Evolutionary conservation across 495 filamentous ascomycete species (phyloP).

Genomic region (Aspergillus bridgeri): DNA sequence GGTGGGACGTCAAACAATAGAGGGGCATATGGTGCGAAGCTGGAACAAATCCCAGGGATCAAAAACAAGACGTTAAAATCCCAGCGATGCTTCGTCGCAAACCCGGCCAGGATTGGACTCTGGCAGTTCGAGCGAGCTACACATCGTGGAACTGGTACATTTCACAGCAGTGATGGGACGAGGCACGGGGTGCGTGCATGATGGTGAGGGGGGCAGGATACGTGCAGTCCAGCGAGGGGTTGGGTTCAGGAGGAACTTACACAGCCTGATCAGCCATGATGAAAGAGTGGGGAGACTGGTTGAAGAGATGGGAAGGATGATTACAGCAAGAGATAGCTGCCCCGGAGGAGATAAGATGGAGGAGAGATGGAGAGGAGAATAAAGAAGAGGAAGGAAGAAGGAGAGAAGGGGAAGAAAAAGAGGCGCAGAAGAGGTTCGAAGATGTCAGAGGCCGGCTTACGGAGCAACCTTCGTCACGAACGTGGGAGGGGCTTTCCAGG

Average conservation of each 20-base stretch:
- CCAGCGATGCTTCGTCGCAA: not conserved
- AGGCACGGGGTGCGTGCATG: not conserved
- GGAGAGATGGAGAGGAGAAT: slow-evolving; percentile 12
- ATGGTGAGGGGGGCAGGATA: slow-evolving; percentile 3
- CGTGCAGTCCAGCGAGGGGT: slow-evolving; percentile 9
- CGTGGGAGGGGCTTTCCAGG: slow-evolving; percentile 14
- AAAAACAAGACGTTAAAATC: too few relatives aligned
- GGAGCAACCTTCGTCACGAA: slow-evolving; percentile 47
- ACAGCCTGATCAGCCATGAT: slow-evolving; percentile 54
- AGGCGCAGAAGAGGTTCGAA: slow-evolving; percentile 14
- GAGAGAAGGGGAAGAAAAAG: slow-evolving; percentile 17
- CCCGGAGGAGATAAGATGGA: slow-evolving; percentile 15
- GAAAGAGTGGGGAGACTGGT: slow-evolving; percentile 19
- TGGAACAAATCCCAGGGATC: not conserved
- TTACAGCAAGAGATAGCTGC: slow-evolving; percentile 12
- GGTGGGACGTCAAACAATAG: slow-evolving; percentile 7
- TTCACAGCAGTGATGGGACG: not conserved
- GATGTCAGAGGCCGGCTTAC: slow-evolving; percentile 32
- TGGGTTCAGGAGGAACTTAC: slow-evolving; percentile 43
- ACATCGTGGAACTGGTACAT: not conserved
- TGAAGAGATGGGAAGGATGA: slow-evolving; percentile 12
- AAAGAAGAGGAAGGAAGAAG: slow-evolving; percentile 14
- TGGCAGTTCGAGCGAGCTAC: not conserved
- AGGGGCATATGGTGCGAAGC: not conserved
- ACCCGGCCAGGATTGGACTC: not conserved